Conservation (phyloP, 2,329 filamentous ascomycete genomes). For the Beauveria varroae region DNA sequence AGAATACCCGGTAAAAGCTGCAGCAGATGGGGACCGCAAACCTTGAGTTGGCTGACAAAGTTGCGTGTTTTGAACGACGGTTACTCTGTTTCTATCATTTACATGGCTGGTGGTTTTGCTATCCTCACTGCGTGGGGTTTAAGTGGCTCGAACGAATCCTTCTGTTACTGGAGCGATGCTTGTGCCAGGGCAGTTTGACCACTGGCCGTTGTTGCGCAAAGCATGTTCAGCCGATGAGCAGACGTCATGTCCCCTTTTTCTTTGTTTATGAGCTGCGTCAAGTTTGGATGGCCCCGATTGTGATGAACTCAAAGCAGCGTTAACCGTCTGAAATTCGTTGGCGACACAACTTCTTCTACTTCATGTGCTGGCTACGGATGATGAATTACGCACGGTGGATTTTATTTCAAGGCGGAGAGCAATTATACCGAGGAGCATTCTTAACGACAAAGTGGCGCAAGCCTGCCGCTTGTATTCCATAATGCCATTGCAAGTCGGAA, state of each 20-base stretch:
- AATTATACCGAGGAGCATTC: slow-evolving; percentile 11
- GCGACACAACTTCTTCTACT: slow-evolving; percentile 4
- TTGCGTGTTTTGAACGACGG: slow-evolving; percentile 8
- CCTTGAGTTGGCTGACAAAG: slow-evolving; percentile 2
- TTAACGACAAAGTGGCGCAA: slow-evolving; percentile 9
- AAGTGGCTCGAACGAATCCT: neutral
- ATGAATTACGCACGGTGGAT: slow-evolving; percentile 10
- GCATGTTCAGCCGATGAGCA: neutral
- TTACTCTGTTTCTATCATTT: slow-evolving; percentile 11
- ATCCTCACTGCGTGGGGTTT: neutral
- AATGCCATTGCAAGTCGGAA: slow-evolving; percentile 9
- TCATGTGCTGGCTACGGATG: slow-evolving; percentile 10
- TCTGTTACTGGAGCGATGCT: neutral
- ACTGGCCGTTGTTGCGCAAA: neutral
- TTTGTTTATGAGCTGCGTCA: slow-evolving; percentile 15
- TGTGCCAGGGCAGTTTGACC: neutral
- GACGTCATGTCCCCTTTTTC: slow-evolving; percentile 14
- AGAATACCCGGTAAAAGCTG: neutral
- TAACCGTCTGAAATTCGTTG: slow-evolving; percentile 6
- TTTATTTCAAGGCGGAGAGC: slow-evolving; percentile 9
- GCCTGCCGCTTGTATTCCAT: slow-evolving; percentile 10
- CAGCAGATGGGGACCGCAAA: neutral
- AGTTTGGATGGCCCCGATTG: slow-evolving; percentile 12
- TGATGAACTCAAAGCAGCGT: slow-evolving; percentile 9
- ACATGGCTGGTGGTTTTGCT: neutral